These are phyloP conservation scores for Coemansia reversa DNA, from an alignment of 192 early-diverging fungal genomes.

Conservation along the genomic window DNA sequence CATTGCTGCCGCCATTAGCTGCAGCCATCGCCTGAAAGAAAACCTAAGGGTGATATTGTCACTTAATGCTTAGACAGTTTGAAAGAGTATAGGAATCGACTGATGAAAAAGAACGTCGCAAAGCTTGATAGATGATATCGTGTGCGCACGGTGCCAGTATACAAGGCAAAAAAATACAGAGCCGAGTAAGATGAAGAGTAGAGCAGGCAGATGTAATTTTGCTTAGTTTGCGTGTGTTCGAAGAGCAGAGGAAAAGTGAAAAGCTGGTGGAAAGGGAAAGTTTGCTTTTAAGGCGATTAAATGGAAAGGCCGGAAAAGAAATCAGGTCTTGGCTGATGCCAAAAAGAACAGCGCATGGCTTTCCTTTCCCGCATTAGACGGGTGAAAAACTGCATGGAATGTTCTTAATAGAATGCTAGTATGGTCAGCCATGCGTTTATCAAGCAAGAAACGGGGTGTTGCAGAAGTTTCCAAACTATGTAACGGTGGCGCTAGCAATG, in stretches of 20 bases:
- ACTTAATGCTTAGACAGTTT: background rate
- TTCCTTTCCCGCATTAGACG: slow-evolving; percentile 4
- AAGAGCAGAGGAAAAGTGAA: background rate
- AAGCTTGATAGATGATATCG: background rate
- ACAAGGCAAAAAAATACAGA: background rate
- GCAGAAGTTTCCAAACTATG: background rate
- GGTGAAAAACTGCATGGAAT: slow-evolving; percentile 19
- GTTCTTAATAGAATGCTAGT: slow-evolving; percentile 7
- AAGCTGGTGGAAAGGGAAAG: background rate
- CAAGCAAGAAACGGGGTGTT: background rate
- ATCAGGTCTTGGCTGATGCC: slow-evolving; percentile 4
- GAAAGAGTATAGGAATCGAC: background rate
- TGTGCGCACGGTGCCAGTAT: background rate
- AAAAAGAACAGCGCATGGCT: slow-evolving; percentile 5
- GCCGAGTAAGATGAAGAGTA: background rate
- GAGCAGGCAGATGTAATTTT: background rate
- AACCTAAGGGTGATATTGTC: background rate
- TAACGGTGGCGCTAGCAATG: slow-evolving; percentile 14
- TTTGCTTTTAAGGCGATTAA: slow-evolving; percentile 1
- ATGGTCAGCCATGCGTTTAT: background rate
- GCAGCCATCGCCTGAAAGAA: slow-evolving; percentile 17
- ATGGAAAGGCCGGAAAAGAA: slow-evolving; percentile 2
- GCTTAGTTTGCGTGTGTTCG: background rate
- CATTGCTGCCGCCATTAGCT: slow-evolving; percentile 34
- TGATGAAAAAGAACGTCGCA: background rate